Conservation (phyloP, 306 rosid species). For the Acacia melanoxylon region DNA sequence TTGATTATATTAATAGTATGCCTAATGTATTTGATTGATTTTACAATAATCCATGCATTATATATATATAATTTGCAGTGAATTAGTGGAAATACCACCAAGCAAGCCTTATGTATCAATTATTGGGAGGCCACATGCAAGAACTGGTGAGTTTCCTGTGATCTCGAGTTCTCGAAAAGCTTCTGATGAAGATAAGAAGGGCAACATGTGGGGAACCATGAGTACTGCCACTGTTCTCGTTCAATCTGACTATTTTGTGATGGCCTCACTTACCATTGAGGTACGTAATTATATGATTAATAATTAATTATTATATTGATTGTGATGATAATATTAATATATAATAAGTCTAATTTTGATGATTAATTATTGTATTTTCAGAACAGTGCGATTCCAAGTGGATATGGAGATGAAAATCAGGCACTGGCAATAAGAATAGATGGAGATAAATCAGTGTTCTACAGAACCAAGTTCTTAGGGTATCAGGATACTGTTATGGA, state of each 20-base stretch:
- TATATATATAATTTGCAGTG: slow-evolving; percentile 36
- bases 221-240: slow-evolving; percentile 59
- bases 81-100: slow-evolving; percentile 58
- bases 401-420: slow-evolving; percentile 61
- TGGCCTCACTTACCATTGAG: slow-evolving; percentile 59
- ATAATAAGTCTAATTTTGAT: too few relatives aligned
- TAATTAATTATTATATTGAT: not conserved
- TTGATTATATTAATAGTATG: too few relatives aligned
- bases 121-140: slow-evolving; percentile 46
- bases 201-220: slow-evolving; percentile 48
- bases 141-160: slow-evolving; percentile 16
- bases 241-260: slow-evolving; percentile 72
- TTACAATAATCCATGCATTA: too few relatives aligned
- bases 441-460: slow-evolving; percentile 73
- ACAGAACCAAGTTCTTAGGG: slow-evolving; percentile 56
- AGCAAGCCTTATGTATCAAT: slow-evolving; percentile 67
- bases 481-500: slow-evolving; percentile 71
- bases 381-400: slow-evolving; percentile 4
- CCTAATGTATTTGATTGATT: too few relatives aligned
- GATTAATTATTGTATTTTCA: not conserved
- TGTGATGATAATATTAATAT: not conserved
- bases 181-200: slow-evolving; percentile 51
- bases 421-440: slow-evolving; percentile 68
- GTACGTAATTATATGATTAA: slow-evolving; percentile 21
- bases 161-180: slow-evolving; percentile 67